A percentile compares a stretch with the other conserved stretches of the same genome.
Conservation (phyloP, 352 stramenopile genomes). For the Pythium aphanidermatum region DNA sequence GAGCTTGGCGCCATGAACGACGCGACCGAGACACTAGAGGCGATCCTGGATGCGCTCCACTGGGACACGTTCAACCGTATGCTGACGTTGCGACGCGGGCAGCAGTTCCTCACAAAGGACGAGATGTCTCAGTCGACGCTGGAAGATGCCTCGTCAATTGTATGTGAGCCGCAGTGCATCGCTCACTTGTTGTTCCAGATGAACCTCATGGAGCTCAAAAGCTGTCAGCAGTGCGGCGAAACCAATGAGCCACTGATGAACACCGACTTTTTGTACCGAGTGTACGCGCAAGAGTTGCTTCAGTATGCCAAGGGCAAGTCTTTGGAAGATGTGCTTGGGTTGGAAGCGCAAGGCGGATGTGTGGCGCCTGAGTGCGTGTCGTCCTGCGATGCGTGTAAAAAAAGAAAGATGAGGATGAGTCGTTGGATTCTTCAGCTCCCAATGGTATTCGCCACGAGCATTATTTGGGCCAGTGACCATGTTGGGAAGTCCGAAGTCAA, state of each 20-base stretch:
- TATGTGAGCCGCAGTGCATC: slow-evolving; percentile 76
- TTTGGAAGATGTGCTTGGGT: slow-evolving; percentile 48
- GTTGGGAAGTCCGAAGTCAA: slow-evolving; percentile 65
- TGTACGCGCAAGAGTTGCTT: slow-evolving; percentile 73
- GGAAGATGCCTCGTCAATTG: slow-evolving; percentile 53
- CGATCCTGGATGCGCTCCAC: slow-evolving; percentile 72
- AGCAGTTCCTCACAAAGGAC: slow-evolving; percentile 16
- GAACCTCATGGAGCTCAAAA: slow-evolving; percentile 81
- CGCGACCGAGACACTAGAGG: slow-evolving; percentile 78
- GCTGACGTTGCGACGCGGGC: slow-evolving; percentile 37
- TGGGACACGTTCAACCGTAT: slow-evolving; percentile 77
- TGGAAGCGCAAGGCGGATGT: slow-evolving; percentile 41
- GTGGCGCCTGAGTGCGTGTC: slow-evolving; percentile 24
- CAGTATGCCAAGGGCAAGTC: slow-evolving; percentile 24
- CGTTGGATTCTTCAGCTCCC: slow-evolving; percentile 78
- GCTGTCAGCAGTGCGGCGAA: slow-evolving; percentile 48
- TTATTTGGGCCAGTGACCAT: slow-evolving; percentile 73
- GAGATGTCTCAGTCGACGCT: slow-evolving; percentile 49
- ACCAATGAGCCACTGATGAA: slow-evolving; percentile 78
- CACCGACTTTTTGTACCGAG: slow-evolving; percentile 78
- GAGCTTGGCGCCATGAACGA: slow-evolving; percentile 81
- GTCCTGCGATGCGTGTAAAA: slow-evolving; percentile 47
- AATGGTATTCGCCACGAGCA: slow-evolving; percentile 81
- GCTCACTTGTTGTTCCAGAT: slow-evolving; percentile 81
- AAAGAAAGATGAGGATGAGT: slow-evolving; percentile 36